phyloP scores from a whole-genome alignment of 331 rosid species.

The Quercus lobata region DNA sequence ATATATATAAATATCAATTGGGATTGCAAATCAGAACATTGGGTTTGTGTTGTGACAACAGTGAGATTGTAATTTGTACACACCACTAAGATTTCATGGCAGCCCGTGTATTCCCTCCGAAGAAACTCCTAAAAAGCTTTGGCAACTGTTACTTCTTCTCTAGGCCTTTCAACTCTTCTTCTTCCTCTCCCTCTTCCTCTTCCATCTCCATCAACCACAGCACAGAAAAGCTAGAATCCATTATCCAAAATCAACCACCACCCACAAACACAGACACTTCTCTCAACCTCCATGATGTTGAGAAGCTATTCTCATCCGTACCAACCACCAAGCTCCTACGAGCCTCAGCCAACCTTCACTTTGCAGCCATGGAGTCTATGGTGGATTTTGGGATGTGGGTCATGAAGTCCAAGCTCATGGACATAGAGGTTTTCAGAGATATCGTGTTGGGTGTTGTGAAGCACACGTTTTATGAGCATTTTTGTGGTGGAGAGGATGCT shows the following conservation, averaged over 20 bases:
- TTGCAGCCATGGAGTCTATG: slow-evolving; percentile 59
- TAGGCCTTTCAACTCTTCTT: slow-evolving; percentile 40
- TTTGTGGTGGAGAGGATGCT: slow-evolving; percentile 84
- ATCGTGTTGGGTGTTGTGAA: slow-evolving; percentile 22
- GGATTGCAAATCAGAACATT: too few species aligned
- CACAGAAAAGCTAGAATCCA: not conserved
- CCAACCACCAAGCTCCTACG: slow-evolving; percentile 47
- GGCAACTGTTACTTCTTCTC: slow-evolving; percentile 27
- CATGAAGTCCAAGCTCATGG: slow-evolving; percentile 67
- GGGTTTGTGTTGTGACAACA: too few species aligned
- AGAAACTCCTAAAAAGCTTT: slow-evolving; percentile 45
- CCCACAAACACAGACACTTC: too few species aligned
- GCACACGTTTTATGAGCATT: slow-evolving; percentile 53
- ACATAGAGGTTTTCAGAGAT: slow-evolving; percentile 7
- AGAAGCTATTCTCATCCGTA: slow-evolving; percentile 47
- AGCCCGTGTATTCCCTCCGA: slow-evolving; percentile 45
- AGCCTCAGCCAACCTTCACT: slow-evolving; percentile 65
- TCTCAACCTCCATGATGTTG: slow-evolving; percentile 33
- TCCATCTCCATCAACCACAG: slow-evolving; percentile 13
- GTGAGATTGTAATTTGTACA: too few species aligned
- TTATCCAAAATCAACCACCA: too few species aligned
- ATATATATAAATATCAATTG: too few species aligned
- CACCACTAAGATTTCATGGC: slow-evolving; percentile 41
- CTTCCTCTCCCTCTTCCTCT: slow-evolving; percentile 16
- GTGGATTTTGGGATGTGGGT: slow-evolving; percentile 80